Evolutionary conservation across 805 yeast species (phyloP).

Genomic region (Nakazawaea anatomiae): DNA sequence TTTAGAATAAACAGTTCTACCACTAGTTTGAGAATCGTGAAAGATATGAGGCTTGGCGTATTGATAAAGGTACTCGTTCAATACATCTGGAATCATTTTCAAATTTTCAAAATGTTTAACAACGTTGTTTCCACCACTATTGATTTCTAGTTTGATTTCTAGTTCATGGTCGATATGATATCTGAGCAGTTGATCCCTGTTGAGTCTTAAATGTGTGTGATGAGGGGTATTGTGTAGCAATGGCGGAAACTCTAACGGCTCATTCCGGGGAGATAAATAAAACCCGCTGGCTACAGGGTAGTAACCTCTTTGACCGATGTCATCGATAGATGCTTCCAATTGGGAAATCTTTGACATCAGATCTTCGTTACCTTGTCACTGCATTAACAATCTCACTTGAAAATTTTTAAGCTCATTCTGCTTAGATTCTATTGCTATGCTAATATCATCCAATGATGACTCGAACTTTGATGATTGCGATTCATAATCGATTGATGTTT

Average conservation of each 20-base stretch:
- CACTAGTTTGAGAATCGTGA: conserved; percentile 27
- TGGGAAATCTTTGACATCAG: neutral
- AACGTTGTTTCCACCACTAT: conserved; percentile 42
- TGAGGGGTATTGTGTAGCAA: conserved; percentile 33
- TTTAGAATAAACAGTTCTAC: conserved; percentile 30
- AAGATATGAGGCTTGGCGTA: conserved; percentile 32
- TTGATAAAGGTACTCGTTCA: conserved; percentile 42
- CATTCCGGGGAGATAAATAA: conserved; percentile 35
- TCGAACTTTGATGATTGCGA: too few species aligned
- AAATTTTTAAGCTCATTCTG: too few species aligned
- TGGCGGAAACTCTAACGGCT: conserved; percentile 39
- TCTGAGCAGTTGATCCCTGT: conserved; percentile 73
- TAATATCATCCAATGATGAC: too few species aligned
- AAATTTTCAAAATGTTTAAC: conserved; percentile 66
- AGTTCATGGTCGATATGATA: conserved; percentile 60
- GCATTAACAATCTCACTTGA: neutral
- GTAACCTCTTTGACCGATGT: conserved; percentile 18
- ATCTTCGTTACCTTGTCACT: neutral
- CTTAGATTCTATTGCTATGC: too few species aligned
- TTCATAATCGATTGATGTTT: too few species aligned
- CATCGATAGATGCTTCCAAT: neutral
- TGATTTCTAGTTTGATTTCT: too few species aligned
- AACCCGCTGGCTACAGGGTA: conserved; percentile 31
- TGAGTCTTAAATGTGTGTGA: conserved; percentile 35
- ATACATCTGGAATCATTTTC: conserved; percentile 54